Conservation (phyloP, 78 protist species). For the Cavenderia fasciculata region DNA sequence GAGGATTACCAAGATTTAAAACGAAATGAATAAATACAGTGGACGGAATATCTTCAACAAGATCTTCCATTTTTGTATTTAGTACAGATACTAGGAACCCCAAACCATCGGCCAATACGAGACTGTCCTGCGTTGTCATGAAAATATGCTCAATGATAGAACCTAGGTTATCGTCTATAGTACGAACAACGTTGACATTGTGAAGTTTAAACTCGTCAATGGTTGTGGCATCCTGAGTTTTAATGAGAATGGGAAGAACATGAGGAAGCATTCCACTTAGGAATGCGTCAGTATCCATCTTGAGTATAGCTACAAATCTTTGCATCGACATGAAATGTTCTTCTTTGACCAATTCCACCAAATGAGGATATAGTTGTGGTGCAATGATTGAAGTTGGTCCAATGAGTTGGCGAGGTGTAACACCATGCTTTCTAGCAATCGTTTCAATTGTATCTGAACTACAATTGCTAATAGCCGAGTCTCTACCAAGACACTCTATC, state of each 20-base stretch:
- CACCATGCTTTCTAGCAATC: not conserved
- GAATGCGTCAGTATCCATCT: not conserved
- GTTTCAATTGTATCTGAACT: not conserved
- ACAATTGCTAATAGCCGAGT: not conserved
- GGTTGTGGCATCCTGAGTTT: not conserved
- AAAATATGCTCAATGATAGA: constrained; percentile 23
- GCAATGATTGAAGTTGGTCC: too few species aligned
- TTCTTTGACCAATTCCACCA: not conserved
- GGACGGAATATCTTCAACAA: not conserved
- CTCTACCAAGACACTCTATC: constrained; percentile 21
- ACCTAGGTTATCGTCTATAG: not conserved
- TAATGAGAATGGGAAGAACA: constrained; percentile 12
- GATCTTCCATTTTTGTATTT: not conserved
- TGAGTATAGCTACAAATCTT: not conserved
- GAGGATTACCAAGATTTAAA: constrained; percentile 7
- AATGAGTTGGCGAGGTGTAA: constrained; percentile 17
- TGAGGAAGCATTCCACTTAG: not conserved
- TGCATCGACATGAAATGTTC: not conserved
- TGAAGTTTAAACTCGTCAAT: not conserved
- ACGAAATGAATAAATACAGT: not conserved
- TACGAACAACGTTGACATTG: not conserved
- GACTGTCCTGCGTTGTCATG: not conserved
- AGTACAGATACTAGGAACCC: not conserved
- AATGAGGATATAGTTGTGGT: not conserved
- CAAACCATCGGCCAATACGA: not conserved